phyloP scores from a whole-genome alignment of 2,329 filamentous ascomycete species.

The Oidium heveae region DNA sequence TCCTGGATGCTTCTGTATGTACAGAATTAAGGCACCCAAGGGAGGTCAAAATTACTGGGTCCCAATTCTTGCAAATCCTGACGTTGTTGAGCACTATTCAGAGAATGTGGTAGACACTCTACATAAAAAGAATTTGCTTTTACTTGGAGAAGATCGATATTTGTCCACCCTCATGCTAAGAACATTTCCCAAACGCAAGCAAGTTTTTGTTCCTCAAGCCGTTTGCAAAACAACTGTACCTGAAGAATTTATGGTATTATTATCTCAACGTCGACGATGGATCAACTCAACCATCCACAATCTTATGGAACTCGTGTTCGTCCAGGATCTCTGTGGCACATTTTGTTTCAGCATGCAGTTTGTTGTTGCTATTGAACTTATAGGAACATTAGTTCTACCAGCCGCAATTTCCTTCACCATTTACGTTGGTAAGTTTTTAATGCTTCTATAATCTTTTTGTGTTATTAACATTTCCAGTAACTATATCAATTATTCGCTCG shows the following conservation, averaged over 20 bases:
- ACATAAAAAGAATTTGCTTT: conserved; percentile 86
- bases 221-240: conserved; percentile 98
- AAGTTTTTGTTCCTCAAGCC: conserved; percentile 93
- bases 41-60: conserved; percentile 99
- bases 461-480: conserved; percentile 25
- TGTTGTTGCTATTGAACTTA: conserved; percentile 80
- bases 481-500: conserved; percentile 57
- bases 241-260: conserved; percentile 69
- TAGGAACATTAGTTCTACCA: conserved; percentile 82
- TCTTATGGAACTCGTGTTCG: conserved; percentile 86
- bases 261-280: conserved; percentile 91
- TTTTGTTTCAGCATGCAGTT: conserved; percentile 99
- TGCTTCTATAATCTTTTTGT: background rate
- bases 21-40: conserved; percentile 97
- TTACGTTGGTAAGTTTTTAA: conserved; percentile 52
- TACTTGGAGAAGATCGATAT: conserved; percentile 85
- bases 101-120: conserved; percentile 97
- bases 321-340: conserved; percentile 86
- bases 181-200: conserved; percentile 96
- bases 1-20: conserved; percentile 99
- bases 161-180: conserved; percentile 93
- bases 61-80: conserved; percentile 89
- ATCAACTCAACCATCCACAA: conserved; percentile 99
- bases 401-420: conserved; percentile 94
- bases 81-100: conserved; percentile 96